Evolutionary conservation across 164 flowering plant species (phyloP), one percentile per base, ranked within the genome.

Genomic region (Vitis labrusca): DNA sequence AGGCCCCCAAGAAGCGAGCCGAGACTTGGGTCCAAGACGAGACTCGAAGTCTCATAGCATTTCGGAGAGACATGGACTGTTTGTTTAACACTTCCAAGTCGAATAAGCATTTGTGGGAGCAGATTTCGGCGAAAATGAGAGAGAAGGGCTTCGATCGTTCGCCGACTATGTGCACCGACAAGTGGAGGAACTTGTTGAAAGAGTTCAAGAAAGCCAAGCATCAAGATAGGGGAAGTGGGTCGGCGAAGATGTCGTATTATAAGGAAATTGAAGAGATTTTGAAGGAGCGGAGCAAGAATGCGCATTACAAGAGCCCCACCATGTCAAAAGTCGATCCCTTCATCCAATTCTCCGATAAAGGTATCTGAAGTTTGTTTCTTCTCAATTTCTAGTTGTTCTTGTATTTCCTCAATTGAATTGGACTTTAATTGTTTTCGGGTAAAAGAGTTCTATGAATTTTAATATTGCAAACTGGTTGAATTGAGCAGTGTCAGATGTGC

Each of bases 1-100:
- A 79, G 73, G 87, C 89, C 8, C 94, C 97, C 4, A 93, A 93
- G 73, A 93, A 87, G 74, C 79, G 98, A 12, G 98, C 98, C 3
- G 98, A 93, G 83, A 93, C 97, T 3, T 93, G 98, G 98, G 92
- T 88, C 10, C 92, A 87, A 29, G 98, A 91, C 44, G 98, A 93
- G 74, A 93, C 93, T 2, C 81, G 91, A 54, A 73, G 80, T 68
- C 73, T 93, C 2, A 89, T 93, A 27, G 73, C 74, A 13, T 62
- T 93, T 8, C 83, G 98, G 5, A 74, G 88, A 11, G 98, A 93
- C 27, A 85, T 87, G 78, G 98, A 93, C 53, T 70, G 81, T 2
- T 74, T 87, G 7, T 93, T 93, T 79, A 93, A 93, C 65, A 90
- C 95, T 8, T 88, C 97, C 1, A 92, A 92, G 71, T 92, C 97